Base-by-base conservation (phyloP, 352 stramenopile genomes). In the Halophytophthora polymorphica region DNA sequence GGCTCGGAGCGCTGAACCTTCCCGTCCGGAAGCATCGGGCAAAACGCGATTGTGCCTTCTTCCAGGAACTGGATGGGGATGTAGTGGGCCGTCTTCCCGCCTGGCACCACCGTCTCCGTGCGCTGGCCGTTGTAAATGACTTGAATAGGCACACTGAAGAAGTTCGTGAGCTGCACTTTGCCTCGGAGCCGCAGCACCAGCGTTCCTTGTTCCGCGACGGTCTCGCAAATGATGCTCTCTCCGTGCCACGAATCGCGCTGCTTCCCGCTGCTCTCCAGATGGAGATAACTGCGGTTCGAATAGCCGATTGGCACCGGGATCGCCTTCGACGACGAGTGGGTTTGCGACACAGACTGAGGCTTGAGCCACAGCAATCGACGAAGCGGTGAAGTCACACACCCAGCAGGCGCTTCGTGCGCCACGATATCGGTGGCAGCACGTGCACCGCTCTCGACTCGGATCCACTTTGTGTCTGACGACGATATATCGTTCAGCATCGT, bases 271-370 rank as follows among this genome's bases (percentile, higher is more conserved):
- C 69, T 90, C 42, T 94, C 81, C 4, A 94, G 61, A 21, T 91
- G 83, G 45, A 94, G 62, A 54, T 89, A 94, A 39, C 81, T 92
- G 22, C 83, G 74, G 59, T 94, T 90, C 7, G 79, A 91, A 53
- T 94, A 91, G 15, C 83, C 83, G 48, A 94, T 94, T 0, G 83
- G 83, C n/a, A 94, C 83, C 14, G 83, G 80, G 46, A 92, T 92
- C 6, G 81, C 71, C 46, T 94, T 92, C 0, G 73, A 73, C 38
- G 66, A 66, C 12, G 61, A 65, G 31, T 55, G 36, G 1, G 39
- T 58, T 48, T 69, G 64, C 5, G 58, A 59, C 18, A 71, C 59
- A 18, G 81, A 92, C 55, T 84, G 77, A 6, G 81, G 81, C 36
- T 88, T 86, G 2, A 94, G 54, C 83, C 83, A 92, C 23, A 94